phyloP scores from a whole-genome alignment of 2,329 filamentous ascomycete species.

The Colletotrichum aenigma region DNA sequence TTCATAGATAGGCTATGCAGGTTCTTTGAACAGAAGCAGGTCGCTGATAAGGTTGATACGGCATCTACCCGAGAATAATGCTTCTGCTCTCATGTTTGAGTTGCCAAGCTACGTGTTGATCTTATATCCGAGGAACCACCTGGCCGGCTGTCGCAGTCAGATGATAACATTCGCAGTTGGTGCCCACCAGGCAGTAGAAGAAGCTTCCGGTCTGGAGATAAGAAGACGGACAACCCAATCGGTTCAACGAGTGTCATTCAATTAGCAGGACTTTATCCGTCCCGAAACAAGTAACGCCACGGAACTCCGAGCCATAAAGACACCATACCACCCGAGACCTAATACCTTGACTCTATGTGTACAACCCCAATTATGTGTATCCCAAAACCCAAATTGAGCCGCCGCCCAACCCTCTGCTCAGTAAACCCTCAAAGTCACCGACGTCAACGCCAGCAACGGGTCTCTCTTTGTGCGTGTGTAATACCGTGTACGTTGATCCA shows the following conservation, averaged over 20 bases:
- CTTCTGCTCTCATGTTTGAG: not conserved
- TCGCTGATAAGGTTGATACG: not conserved
- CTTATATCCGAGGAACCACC: not conserved
- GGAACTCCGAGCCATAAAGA: not conserved
- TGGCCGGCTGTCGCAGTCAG: not conserved
- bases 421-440: not conserved
- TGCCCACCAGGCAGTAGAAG: too few species aligned
- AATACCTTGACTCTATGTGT: not conserved
- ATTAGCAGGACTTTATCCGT: not conserved
- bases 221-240: not conserved
- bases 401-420: not conserved
- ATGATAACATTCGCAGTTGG: too few species aligned
- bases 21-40: not conserved
- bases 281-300: not conserved
- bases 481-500: not conserved
- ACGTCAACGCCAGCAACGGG: not conserved
- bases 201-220: too few species aligned
- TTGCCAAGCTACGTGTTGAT: not conserved
- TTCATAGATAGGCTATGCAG: not conserved
- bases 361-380: not conserved
- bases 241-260: not conserved
- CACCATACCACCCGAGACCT: not conserved
- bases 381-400: not conserved
- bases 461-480: not conserved
- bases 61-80: not conserved